Evolutionary conservation across 306 rosid genomes (phyloP).

Genomic region (Lablab purpureus): DNA sequence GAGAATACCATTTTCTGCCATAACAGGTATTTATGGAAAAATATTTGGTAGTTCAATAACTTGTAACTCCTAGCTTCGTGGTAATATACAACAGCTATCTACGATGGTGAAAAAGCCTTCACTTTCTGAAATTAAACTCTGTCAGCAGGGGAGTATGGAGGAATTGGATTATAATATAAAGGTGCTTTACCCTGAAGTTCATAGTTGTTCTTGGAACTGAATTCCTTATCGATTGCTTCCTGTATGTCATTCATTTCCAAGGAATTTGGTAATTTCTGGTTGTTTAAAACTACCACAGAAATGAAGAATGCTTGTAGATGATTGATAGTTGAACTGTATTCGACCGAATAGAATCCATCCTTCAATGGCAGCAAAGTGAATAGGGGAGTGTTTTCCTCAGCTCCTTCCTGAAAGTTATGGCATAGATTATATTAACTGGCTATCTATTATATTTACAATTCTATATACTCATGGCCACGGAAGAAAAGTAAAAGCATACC

Average conservation of each 20-base stretch:
- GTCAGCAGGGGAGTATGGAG: conserved; percentile 88
- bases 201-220: conserved; percentile 41
- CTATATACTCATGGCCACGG: not conserved
- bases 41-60: conserved; percentile 19
- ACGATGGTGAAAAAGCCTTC: conserved; percentile 35
- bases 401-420: conserved; percentile 66
- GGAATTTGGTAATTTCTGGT: conserved; percentile 56
- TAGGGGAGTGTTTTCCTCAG: conserved; percentile 53
- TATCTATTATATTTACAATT: not conserved
- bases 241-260: conserved; percentile 47
- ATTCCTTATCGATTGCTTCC: conserved; percentile 47
- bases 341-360: conserved; percentile 75
- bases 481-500: conserved; percentile 57
- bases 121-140: conserved; percentile 65
- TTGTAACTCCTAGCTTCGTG: conserved; percentile 35
- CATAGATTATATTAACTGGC: conserved; percentile 35
- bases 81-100: conserved; percentile 45
- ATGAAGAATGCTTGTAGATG: conserved; percentile 85
- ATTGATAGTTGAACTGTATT: conserved; percentile 75
- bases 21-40: conserved; percentile 23
- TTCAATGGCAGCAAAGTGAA: conserved; percentile 74
- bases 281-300: conserved; percentile 61
- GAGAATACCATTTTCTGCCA: conserved; percentile 43
- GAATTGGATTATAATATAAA: conserved; percentile 68
- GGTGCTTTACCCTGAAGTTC: conserved; percentile 52